Evolutionary conservation across 495 filamentous ascomycete species (phyloP).

Genomic region (Penicillium verhagenii): DNA sequence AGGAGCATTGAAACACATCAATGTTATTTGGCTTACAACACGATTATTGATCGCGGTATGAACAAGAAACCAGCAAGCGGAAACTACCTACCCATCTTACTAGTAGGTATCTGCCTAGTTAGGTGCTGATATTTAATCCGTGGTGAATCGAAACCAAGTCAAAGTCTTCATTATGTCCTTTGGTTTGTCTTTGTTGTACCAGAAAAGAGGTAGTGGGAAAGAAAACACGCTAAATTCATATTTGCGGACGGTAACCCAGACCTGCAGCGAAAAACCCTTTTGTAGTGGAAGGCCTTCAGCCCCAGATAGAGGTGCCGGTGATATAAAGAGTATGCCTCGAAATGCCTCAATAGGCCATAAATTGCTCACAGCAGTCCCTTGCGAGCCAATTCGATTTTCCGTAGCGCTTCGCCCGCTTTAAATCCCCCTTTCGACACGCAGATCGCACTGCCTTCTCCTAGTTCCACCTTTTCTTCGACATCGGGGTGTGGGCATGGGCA

Average conservation of each 20-base stretch:
- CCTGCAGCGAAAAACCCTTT: neutral
- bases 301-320: neutral
- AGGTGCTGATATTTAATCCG: too few relatives aligned
- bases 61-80: too few relatives aligned
- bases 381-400: slow-evolving; percentile 78
- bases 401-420: slow-evolving; percentile 66
- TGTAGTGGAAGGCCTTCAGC: neutral
- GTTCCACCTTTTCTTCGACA: slow-evolving; percentile 85
- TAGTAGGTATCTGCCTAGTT: too few relatives aligned
- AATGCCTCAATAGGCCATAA: neutral
- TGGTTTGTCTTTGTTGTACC: neutral
- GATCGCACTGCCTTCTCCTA: slow-evolving; percentile 75
- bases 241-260: neutral
- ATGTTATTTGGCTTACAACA: too few relatives aligned
- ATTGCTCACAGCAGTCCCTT: slow-evolving; percentile 73
- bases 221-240: neutral
- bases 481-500: slow-evolving; percentile 83
- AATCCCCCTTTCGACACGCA: slow-evolving; percentile 83
- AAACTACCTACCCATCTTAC: too few relatives aligned
- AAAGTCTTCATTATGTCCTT: neutral
- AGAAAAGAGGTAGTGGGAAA: neutral
- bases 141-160: neutral
- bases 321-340: neutral
- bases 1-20: too few relatives aligned
- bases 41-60: too few relatives aligned